Conservation (phyloP, 169 alveolate species). For the Plasmodium vivax region DNA sequence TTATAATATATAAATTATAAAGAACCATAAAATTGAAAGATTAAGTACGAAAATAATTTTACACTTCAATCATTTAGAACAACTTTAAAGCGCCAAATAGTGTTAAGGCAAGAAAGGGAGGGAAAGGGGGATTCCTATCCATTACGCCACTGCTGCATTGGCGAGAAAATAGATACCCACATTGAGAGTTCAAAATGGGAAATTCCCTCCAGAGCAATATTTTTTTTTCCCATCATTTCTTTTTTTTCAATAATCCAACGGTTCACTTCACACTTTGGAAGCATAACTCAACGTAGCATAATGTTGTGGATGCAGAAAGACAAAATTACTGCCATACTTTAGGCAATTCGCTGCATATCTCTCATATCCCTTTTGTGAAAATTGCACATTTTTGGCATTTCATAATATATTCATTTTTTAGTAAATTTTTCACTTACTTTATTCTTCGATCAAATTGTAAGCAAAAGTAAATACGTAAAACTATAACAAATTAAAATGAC, state of each 20-base stretch:
- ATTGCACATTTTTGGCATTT: background rate
- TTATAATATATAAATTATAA: background rate
- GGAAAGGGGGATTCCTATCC: background rate
- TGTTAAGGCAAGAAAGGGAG: background rate
- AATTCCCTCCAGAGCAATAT: background rate
- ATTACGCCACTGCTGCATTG: background rate
- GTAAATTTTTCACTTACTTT: background rate
- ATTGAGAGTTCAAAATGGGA: conserved; percentile 6
- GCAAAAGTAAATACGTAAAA: background rate
- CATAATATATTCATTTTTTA: background rate
- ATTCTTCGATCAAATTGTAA: background rate
- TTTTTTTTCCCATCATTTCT: background rate
- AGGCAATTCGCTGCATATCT: background rate
- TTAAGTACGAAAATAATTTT: background rate
- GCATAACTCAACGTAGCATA: background rate
- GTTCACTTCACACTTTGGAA: background rate
- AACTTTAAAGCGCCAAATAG: background rate
- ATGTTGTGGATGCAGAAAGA: background rate
- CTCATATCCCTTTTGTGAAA: background rate
- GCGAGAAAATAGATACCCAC: conserved; percentile 10
- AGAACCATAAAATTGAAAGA: background rate
- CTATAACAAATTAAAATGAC: background rate
- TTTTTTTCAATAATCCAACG: background rate
- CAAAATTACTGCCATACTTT: background rate
- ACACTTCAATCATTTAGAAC: background rate